These are phyloP conservation scores for Cucurbita moschata DNA, from an alignment of 306 rosid genomes.

Conservation along the genomic window DNA sequence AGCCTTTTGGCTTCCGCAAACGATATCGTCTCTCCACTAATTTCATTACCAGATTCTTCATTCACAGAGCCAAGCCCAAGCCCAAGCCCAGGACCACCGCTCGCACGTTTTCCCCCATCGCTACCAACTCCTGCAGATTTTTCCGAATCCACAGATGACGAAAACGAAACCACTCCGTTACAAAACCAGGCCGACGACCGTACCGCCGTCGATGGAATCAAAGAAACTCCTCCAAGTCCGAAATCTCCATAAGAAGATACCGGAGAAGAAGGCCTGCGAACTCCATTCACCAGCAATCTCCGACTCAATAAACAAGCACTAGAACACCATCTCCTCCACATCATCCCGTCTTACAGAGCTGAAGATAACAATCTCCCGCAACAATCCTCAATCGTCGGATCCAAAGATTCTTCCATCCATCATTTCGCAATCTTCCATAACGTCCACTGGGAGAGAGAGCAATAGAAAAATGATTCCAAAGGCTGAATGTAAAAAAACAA, in stretches of 20 bases:
- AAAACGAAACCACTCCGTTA: not conserved
- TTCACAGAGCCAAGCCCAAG: not conserved
- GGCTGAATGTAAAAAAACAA: not conserved
- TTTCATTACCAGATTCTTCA: not conserved
- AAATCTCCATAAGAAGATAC: not conserved
- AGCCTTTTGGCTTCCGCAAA: conserved; percentile 68
- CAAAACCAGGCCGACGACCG: not conserved
- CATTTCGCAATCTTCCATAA: not conserved
- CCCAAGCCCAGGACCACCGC: not conserved
- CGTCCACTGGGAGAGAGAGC: not conserved
- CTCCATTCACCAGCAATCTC: not conserved
- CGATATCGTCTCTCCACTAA: conserved; percentile 27
- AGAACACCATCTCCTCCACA: conserved; percentile 17
- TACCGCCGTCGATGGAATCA: not conserved
- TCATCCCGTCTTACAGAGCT: not conserved
- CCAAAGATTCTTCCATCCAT: not conserved
- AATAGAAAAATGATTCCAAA: not conserved
- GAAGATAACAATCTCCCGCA: not conserved
- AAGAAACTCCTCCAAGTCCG: not conserved
- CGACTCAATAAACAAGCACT: conserved; percentile 2
- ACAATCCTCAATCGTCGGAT: not conserved
- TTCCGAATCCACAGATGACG: not conserved
- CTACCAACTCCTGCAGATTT: not conserved
- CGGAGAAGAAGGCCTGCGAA: not conserved
- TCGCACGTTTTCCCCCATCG: not conserved